Base-by-base conservation (phyloP, 192 early-diverging fungal genomes). In the Cetraspora pellucida region DNA sequence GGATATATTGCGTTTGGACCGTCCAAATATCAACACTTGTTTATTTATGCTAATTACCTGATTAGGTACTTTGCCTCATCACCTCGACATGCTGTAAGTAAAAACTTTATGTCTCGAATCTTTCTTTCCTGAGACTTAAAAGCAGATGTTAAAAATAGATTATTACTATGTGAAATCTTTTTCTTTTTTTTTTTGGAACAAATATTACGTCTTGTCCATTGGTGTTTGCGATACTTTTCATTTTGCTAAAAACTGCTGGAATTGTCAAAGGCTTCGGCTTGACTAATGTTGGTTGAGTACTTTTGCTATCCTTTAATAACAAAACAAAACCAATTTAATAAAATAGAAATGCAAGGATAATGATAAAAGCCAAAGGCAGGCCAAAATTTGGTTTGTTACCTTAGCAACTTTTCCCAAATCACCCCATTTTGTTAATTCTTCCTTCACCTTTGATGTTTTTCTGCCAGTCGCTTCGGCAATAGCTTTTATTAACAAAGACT, bases 401-500 rank as follows among this genome's bases (percentile, higher is more conserved):
- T 93, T 89, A 19, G 95, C 98, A 31, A 99, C 93, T 37, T 84
- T 82, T 27, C 98, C 98, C 61, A 99, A 77, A 81, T 99, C 98
- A 50, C 98, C 98, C 11, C 86, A 84, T 73, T 87, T 85, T 23
- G 82, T 82, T 78, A 94, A 87, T 23, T 96, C 94, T 59, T 86
- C 77, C 78, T 97, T 97, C 78, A 99, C 90, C 76, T 89, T 88
- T 21, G 85, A 78, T 63, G 87, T 80, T 43, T 86, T 88, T 21
- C 93, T 82, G 13, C 97, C 96, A 0, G 98, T 98, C 2, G 94
- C 91, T 58, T 92, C 80, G 3, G 93, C 97, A 79, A 99, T 94
- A 11, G 95, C 94, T 78, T 98, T 98, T 76, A 97, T 91, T 44
- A 99, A 81, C 7, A 96, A 85, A 21, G 92, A 91, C 77, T 98